These are phyloP conservation scores for Candida germanica DNA, from an alignment of 805 yeast species.

Conservation along the genomic window DNA sequence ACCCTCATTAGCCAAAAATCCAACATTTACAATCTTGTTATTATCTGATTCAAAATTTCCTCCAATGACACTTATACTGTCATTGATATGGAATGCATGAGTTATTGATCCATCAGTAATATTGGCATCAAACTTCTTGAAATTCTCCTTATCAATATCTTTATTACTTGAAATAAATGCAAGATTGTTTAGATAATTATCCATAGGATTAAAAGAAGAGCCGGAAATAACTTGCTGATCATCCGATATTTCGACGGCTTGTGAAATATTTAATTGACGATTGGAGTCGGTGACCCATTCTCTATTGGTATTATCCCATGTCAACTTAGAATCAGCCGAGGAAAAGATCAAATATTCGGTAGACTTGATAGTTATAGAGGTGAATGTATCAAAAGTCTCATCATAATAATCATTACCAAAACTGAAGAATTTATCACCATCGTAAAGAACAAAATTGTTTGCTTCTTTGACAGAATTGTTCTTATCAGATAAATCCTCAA, in stretches of 20 bases:
- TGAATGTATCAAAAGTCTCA: conserved; percentile 24
- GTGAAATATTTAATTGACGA: conserved; percentile 26
- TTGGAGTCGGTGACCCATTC: conserved; percentile 31
- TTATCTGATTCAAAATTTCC: conserved; percentile 47
- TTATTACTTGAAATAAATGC: conserved; percentile 9
- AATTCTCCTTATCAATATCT: conserved; percentile 8
- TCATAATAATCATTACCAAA: conserved; percentile 34
- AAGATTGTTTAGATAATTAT: conserved; percentile 18
- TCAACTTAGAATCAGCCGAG: conserved; percentile 19
- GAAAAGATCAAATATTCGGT: conserved; percentile 43
- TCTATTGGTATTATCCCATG: conserved; percentile 42
- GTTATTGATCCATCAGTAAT: conserved; percentile 21
- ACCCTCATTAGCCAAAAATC: conserved; percentile 22
- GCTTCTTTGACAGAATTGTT: conserved; percentile 23
- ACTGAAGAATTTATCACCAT: conserved; percentile 39
- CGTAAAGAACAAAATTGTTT: conserved; percentile 37
- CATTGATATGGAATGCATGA: conserved; percentile 46
- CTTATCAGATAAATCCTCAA: conserved; percentile 25
- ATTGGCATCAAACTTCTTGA: conserved; percentile 21
- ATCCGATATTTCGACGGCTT: conserved; percentile 20
- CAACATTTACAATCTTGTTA: conserved; percentile 23
- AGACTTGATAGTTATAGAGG: conserved; percentile 35
- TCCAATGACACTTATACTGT: conserved; percentile 52
- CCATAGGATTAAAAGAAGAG: conserved; percentile 32
- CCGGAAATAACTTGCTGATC: conserved; percentile 36